These are phyloP conservation scores for Calonectria naviculata DNA, from an alignment of 2,329 filamentous ascomycete species.

Conservation along the genomic window DNA sequence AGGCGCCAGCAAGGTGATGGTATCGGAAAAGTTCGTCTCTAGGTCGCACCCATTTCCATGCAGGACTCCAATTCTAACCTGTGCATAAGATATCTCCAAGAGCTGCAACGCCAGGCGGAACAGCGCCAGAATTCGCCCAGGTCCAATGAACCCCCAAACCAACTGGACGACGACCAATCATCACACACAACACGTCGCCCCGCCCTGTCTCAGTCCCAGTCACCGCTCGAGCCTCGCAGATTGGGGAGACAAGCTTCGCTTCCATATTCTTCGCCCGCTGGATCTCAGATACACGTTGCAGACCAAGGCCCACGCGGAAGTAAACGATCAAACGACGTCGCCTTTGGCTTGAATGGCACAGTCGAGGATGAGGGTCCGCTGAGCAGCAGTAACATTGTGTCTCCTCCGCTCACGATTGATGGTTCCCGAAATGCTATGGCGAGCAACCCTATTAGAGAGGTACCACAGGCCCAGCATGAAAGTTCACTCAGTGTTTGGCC, in stretches of 20 bases:
- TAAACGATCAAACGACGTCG: neutral
- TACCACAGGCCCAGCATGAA: slow-evolving; percentile 27
- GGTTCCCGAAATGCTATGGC: neutral
- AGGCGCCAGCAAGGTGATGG: slow-evolving; percentile 34
- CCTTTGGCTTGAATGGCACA: neutral
- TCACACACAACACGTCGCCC: neutral
- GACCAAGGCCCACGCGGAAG: neutral
- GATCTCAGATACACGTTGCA: neutral
- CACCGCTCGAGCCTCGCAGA: slow-evolving; percentile 5
- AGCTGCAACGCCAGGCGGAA: slow-evolving; percentile 35
- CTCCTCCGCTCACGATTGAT: neutral
- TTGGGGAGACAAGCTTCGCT: slow-evolving; percentile 5
- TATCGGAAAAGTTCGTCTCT: slow-evolving; percentile 3
- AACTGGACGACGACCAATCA: slow-evolving; percentile 16
- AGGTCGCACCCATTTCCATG: neutral
- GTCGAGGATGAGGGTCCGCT: neutral
- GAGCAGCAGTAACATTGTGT: neutral
- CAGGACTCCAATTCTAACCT: neutral
- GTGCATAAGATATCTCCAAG: slow-evolving; percentile 36
- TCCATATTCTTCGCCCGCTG: neutral
- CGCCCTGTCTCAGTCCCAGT: neutral
- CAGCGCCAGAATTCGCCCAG: slow-evolving; percentile 24
- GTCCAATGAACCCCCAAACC: neutral
- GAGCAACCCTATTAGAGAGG: neutral
- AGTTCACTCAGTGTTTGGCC: slow-evolving; percentile 30